These are phyloP conservation scores for Pontederia crassipes DNA, from an alignment of 176 grass and related monocot genomes.

Conservation along the genomic window DNA sequence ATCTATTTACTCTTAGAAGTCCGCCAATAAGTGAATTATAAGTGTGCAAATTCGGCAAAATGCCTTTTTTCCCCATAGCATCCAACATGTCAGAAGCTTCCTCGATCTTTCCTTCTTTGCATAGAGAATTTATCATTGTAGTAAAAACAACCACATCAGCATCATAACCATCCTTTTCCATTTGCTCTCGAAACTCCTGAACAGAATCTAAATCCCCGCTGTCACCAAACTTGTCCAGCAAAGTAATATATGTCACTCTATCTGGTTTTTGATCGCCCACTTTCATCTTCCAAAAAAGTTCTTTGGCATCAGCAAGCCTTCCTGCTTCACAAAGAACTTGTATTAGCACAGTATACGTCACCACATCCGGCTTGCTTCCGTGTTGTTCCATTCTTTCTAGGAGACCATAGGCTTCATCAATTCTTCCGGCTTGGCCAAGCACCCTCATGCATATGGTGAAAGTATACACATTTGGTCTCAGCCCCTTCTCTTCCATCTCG, in stretches of 20 bases:
- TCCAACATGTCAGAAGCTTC: slow-evolving; percentile 52
- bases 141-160: slow-evolving; percentile 67
- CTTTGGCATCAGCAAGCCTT: slow-evolving; percentile 47
- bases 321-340: slow-evolving; percentile 65
- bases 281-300: slow-evolving; percentile 85
- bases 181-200: slow-evolving; percentile 48
- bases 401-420: slow-evolving; percentile 45
- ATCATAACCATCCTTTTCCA: slow-evolving; percentile 67
- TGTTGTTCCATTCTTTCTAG: slow-evolving; percentile 51
- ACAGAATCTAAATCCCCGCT: slow-evolving; percentile 49
- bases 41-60: slow-evolving; percentile 58
- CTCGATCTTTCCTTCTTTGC: slow-evolving; percentile 60
- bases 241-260: slow-evolving; percentile 69
- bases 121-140: slow-evolving; percentile 47
- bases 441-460: slow-evolving; percentile 88
- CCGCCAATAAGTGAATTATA: slow-evolving; percentile 82
- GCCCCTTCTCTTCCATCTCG: slow-evolving; percentile 58
- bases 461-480: slow-evolving; percentile 85
- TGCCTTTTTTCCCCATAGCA: slow-evolving; percentile 54
- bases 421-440: slow-evolving; percentile 51
- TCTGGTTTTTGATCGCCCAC: slow-evolving; percentile 65
- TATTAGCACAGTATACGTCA: slow-evolving; percentile 73
- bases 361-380: slow-evolving; percentile 68
- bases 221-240: slow-evolving; percentile 76
- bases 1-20: slow-evolving; percentile 52